Evolutionary conservation across 106 monocot genomes (phyloP).

Genomic region (Acanthochlamys bracteata): DNA sequence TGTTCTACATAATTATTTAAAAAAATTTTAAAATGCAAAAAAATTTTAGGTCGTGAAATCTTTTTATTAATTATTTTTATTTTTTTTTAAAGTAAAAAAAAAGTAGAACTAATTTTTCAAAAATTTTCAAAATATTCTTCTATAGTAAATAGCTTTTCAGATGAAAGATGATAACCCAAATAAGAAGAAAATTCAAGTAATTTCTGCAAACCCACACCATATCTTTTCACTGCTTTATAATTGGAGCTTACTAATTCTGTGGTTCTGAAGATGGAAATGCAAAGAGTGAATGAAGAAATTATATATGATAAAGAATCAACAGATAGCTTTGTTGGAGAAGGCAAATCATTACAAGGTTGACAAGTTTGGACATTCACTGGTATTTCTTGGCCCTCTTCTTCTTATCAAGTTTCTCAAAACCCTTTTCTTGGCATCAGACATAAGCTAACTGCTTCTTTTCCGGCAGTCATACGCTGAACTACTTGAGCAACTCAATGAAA

Average conservation of each 20-base stretch:
- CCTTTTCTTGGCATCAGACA: neutral
- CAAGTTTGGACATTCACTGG: constrained; percentile 37
- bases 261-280: constrained; percentile 63
- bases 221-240: neutral
- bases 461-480: constrained; percentile 71
- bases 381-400: constrained; percentile 11
- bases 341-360: constrained; percentile 34
- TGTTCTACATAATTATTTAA: too few species aligned
- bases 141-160: constrained; percentile 76
- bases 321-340: constrained; percentile 70
- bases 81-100: too few species aligned
- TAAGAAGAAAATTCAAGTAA: constrained; percentile 79
- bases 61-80: too few species aligned
- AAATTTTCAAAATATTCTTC: too few species aligned
- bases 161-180: constrained; percentile 58
- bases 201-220: neutral
- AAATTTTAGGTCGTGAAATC: too few species aligned
- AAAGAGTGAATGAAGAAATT: constrained; percentile 62
- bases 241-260: neutral
- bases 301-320: constrained; percentile 53
- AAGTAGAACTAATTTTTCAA: too few species aligned
- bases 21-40: too few species aligned
- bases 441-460: constrained; percentile 4
- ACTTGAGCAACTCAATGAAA: constrained; percentile 53
- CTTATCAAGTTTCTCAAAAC: neutral